Base-by-base conservation (phyloP, 176 grass and related monocot genomes). In the Alloteropsis semialata region DNA sequence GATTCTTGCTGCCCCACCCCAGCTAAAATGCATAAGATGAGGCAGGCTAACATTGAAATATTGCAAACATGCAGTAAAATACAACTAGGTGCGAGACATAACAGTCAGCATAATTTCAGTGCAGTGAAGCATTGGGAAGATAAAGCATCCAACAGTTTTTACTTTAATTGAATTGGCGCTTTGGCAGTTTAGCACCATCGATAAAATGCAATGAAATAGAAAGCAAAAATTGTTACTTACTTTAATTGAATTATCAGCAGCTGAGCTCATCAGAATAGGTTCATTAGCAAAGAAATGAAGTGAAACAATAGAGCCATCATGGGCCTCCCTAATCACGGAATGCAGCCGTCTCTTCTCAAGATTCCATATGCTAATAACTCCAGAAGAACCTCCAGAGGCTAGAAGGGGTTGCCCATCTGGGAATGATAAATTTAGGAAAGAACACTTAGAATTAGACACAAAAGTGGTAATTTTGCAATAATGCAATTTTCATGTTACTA, bases 341-440 rank as follows among this genome's bases (percentile, higher is more conserved):
- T 98, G 96, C 48, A 95, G 82, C 56, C 92, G 89, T 66, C 58
- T 91, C 72, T 98, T 98, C 53, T 95, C 92, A 65, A 98, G 90
- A 87, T 98, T 98, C 96, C 96, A 98, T 88, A 95, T 95, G 73
- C 89, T 93, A 84, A 98, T 98, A 75, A 98, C 87, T n/a, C 96
- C 96, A 45, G 96, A 95, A 32, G 96, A 98, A 87, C 89, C 91
- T 57, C 96, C 96, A 79, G 93, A 98, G 19, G 96, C 96, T 15
- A 98, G 80, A 88, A 95, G 88, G 41, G 93, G 92, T 44, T 98
- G 91, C 43, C 96, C 93, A 92, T 98, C 96, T 98, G n/a, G 9
- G 36, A n/a, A 84, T 62, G 74, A 69, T 72, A 82, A 74, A 87
- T 78, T 42, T 66, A 28, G 21, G 74, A 72, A 72, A 72, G 27